Base-by-base conservation (phyloP, 441 rosid genomes). In the Jatropha multifida region DNA sequence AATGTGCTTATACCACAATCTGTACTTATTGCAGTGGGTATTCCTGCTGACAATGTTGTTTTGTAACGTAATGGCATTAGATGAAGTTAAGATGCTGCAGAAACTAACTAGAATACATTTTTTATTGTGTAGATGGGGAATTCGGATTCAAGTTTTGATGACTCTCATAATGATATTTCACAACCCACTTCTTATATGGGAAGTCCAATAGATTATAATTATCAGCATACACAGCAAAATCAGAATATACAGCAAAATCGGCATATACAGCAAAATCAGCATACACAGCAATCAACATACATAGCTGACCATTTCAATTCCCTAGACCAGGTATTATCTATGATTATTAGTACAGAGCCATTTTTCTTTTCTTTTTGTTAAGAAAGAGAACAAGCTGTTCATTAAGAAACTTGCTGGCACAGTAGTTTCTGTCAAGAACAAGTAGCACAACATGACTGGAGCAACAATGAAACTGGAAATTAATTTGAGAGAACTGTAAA, bases 291-390 rank as follows among this genome's bases (percentile, higher is more conserved):
- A 27, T 81, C 89, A 66, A 69, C 82, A 1, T 75, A 38, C 71
- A 90, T 94, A 76, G 83, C 90, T 66, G 98, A 94, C 76, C 88
- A 88, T 80, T 94, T 90, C 86, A 86, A 74, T 74, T 87, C 88
- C 52, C 79, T 94, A 82, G 94, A 91, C 75, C 87, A 94, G 96
- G 98, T 94, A 75, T 69, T 76, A 14, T 42, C 48, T 70, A 48
- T 72, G 41, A 42, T 42, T 3, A 2, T 32, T 32, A 1, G 2
- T 32, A 32, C 32, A 32, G 32, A 32, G 32, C 32, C 32, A 1
- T 32, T 32, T 32, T 32, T 32, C 2, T 32, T 32, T 2, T 32
- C 32, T 32, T 32, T 23, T 32, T 32, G 32, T 32, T 32, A 32
- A 32, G 32, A 32, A 32, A 32, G 32, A 32, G 32, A 32, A 32